phyloP scores from a whole-genome alignment of 2,329 filamentous ascomycete genomes.

The Septoria petroselini region DNA sequence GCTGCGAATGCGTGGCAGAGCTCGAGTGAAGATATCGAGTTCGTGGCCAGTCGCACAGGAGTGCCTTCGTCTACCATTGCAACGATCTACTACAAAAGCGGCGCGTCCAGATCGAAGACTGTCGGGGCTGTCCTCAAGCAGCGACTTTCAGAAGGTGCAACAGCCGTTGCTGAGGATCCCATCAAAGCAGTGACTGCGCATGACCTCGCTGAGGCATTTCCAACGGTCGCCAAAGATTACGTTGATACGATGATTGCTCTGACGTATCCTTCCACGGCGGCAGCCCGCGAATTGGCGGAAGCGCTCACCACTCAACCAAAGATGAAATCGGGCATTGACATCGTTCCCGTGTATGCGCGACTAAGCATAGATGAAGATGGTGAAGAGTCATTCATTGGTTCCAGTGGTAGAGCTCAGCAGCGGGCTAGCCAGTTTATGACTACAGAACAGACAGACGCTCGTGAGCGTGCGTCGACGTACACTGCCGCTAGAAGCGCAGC shows the following conservation, averaged over 20 bases:
- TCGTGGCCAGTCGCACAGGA: conserved; percentile 54
- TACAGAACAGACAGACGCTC: conserved; percentile 20
- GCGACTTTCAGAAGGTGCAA: conserved; percentile 14
- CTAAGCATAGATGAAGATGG: conserved; percentile 24
- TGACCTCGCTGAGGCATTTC: conserved; percentile 56
- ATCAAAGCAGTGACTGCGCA: conserved; percentile 44
- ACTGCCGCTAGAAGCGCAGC: conserved; percentile 50
- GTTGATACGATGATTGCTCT: conserved; percentile 55
- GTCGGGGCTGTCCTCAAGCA: conserved; percentile 54
- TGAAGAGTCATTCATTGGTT: background rate
- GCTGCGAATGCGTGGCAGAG: conserved; percentile 57
- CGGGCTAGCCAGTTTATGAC: background rate
- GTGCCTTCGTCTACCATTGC: conserved; percentile 48
- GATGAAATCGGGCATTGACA: conserved; percentile 44
- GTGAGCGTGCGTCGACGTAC: conserved; percentile 35
- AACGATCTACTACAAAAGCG: conserved; percentile 59
- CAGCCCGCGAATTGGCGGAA: conserved; percentile 59
- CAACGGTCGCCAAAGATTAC: conserved; percentile 48
- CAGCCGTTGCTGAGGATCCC: conserved; percentile 22
- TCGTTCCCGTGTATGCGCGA: conserved; percentile 49
- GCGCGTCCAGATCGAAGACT: conserved; percentile 55
- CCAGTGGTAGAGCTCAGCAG: background rate
- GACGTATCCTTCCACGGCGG: conserved; percentile 55
- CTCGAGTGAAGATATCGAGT: conserved; percentile 57
- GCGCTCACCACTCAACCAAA: conserved; percentile 47